Evolutionary conservation across 371 early-diverging fungal species (phyloP).

Genomic region (Rhizopus microsporus): DNA sequence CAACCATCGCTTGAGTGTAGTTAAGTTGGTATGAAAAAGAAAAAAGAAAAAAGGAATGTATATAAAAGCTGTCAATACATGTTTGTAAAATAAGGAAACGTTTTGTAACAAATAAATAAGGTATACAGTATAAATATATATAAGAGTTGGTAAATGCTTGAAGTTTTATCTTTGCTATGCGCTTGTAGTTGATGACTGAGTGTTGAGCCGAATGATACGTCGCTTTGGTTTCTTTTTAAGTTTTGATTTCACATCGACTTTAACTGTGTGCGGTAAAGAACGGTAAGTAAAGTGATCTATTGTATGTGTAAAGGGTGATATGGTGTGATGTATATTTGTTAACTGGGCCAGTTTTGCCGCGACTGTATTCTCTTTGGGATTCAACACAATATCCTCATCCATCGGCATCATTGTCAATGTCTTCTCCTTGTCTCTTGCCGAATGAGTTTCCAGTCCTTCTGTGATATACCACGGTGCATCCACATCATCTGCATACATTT

Average conservation of each 20-base stretch:
- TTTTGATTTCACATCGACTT: constrained; percentile 32
- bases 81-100: too few relatives aligned
- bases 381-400: constrained; percentile 55
- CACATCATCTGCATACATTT: constrained; percentile 24
- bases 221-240: constrained; percentile 46
- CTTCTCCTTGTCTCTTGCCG: constrained; percentile 3
- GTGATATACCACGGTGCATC: constrained; percentile 47
- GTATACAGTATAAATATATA: not conserved
- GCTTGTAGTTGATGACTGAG: not conserved
- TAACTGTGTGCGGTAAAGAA: constrained; percentile 59
- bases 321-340: constrained; percentile 81
- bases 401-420: constrained; percentile 21
- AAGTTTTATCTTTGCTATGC: not conserved
- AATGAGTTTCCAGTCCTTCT: constrained; percentile 29
- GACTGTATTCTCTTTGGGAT: constrained; percentile 74
- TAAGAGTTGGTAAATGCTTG: not conserved
- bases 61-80: too few relatives aligned
- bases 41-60: too few relatives aligned
- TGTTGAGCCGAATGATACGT: constrained; percentile 42
- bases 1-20: too few relatives aligned
- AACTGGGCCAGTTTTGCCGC: constrained; percentile 90
- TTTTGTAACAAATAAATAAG: too few relatives aligned
- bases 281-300: constrained; percentile 83
- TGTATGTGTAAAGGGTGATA: constrained; percentile 82
- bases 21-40: too few relatives aligned